Percentiles rank a stretch among this genome's conserved stretches.
Evolutionary conservation across 352 stramenopile species (phyloP).

Genomic region (Phytophthora idaei): DNA sequence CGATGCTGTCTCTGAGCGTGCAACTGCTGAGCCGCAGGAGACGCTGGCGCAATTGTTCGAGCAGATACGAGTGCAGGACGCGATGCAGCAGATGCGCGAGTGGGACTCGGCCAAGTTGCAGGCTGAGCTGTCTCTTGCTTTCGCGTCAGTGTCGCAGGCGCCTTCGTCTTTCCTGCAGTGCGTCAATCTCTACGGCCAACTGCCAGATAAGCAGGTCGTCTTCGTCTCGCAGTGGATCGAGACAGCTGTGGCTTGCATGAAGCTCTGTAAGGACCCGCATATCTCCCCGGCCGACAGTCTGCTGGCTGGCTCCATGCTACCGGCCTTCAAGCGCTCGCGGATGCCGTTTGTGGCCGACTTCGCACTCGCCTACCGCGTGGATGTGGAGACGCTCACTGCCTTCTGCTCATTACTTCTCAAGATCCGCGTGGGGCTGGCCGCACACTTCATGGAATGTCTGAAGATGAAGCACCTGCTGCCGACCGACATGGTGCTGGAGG

Average conservation of each 20-base stretch:
- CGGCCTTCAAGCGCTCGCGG: constrained; percentile 37
- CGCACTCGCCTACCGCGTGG: constrained; percentile 47
- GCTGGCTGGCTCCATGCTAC: constrained; percentile 53
- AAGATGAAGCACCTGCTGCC: constrained; percentile 52
- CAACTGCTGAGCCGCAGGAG: constrained; percentile 10
- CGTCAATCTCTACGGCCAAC: constrained; percentile 32
- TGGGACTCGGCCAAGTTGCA: constrained; percentile 42
- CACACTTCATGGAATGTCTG: constrained; percentile 54
- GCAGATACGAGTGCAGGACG: constrained; percentile 30
- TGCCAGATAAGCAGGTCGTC: constrained; percentile 32
- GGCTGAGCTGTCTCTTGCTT: constrained; percentile 42
- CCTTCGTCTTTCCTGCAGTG: constrained; percentile 51
- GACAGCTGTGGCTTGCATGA: constrained; percentile 27
- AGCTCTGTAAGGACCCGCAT: constrained; percentile 15
- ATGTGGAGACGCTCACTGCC: constrained; percentile 22
- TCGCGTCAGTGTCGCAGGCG: constrained; percentile 32
- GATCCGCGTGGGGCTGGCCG: constrained; percentile 37
- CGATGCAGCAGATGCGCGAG: constrained; percentile 36
- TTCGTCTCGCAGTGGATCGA: constrained; percentile 31
- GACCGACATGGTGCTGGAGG: constrained; percentile 41
- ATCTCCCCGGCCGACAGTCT: constrained; percentile 38
- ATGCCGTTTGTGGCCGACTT: constrained; percentile 51
- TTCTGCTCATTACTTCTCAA: constrained; percentile 42
- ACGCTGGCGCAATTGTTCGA: constrained; percentile 45
- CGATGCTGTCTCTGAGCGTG: background rate